Base-by-base conservation (phyloP, 2,329 filamentous ascomycete genomes). In the Blastomyces gilchristii region DNA sequence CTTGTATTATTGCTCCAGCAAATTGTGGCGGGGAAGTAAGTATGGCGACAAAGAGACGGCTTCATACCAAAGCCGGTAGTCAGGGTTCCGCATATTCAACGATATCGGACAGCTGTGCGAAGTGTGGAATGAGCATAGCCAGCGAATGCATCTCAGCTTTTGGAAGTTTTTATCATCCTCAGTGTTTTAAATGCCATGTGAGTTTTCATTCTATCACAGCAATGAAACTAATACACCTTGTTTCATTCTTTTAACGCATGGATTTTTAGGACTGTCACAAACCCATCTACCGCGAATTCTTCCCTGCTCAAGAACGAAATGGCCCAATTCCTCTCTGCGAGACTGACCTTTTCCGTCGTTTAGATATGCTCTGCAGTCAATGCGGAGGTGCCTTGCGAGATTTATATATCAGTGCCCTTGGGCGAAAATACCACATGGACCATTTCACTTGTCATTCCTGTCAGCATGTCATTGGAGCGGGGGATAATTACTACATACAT, bases 141-240 rank as follows among this genome's bases (percentile, higher is more conserved):
- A 58, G 37, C 54, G 54, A 58, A 43, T 58, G 34, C 22, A 22
- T 58, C 11, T 58, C 37, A 2, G 37, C 54, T 25, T 43, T 58
- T 14, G 54, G 54, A 41, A 9, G 28, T 28, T 14, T 43, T 25
- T 58, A 43, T 43, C 54, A 58, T 43, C 54, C 54, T 25, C 54
- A 58, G 12, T 58, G 54, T 58, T 58, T 58, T 28, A 58, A 37
- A 14, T 58, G 54, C 54, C 54, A 58, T 43, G 54, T 58, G 43
- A 22, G 54, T 14, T 43, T 58, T 58, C 28, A 22, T 16, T 18
- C 16, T 41, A 25, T 18, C 34, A 41, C n/a, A 3, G 18, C 53
- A n/a, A 11, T 31, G 12, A 9, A 7, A 39, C 52, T 18, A 39
- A 56, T 14, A 18, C n/a, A 22, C 1, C 11, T 28, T 18, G 31